Conservation (phyloP, 1,284 basidiomycete genomes). For the Cryptococcus sp. region DNA sequence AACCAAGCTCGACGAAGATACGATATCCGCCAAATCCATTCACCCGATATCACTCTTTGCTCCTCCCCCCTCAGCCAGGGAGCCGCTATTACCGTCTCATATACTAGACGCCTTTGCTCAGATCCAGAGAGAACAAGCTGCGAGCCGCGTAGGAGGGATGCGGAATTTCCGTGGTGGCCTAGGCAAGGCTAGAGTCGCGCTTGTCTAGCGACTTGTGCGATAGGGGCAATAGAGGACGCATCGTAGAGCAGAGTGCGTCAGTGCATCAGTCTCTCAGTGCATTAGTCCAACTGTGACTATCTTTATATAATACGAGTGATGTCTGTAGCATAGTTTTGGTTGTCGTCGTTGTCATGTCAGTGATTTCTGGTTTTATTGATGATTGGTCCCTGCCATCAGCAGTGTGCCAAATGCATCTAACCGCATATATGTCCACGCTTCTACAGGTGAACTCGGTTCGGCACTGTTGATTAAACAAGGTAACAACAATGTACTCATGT, state of each 20-base stretch:
- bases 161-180: conserved; percentile 82
- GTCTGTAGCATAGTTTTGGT: too few species aligned
- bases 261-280: too few species aligned
- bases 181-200: conserved; percentile 71
- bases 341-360: too few species aligned
- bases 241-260: background rate
- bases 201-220: conserved; percentile 61
- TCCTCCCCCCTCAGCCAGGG: conserved; percentile 74
- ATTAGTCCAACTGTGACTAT: too few species aligned
- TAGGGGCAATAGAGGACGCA: background rate
- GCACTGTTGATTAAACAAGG: too few species aligned
- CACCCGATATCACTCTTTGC: conserved; percentile 67
- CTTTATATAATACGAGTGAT: background rate
- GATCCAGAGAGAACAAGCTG: conserved; percentile 81
- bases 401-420: too few species aligned
- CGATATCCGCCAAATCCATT: background rate
- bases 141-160: conserved; percentile 77
- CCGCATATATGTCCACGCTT: too few species aligned
- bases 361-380: too few species aligned
- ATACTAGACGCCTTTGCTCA: conserved; percentile 84
- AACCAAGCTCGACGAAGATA: conserved; percentile 6
- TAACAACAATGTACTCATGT: too few species aligned
- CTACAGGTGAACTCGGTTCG: too few species aligned
- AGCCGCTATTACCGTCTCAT: conserved; percentile 74
- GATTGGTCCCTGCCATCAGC: too few species aligned